Base-by-base conservation (phyloP, 164 flowering plant species). In the Liquidambar formosana region DNA sequence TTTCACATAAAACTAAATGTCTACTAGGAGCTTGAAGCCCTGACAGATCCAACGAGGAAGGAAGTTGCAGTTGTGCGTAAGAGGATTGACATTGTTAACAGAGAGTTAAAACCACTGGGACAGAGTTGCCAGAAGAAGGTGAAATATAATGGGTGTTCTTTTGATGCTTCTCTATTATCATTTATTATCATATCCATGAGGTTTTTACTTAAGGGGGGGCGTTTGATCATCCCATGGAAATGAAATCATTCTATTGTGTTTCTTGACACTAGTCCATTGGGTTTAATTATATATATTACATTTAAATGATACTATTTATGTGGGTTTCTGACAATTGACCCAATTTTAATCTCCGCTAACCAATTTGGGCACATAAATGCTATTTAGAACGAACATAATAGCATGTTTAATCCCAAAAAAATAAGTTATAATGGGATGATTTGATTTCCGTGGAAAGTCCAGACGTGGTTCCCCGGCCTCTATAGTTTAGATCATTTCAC, bases 1-100 rank as follows among this genome's bases (percentile, higher is more conserved):
- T 45, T 54, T 33, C 1, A 10, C 54, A 45, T 16, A 25, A 64
- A 72, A 21, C 26, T 22, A 38, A 16, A 49, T 57, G 58, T 58
- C 5, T 68, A 26, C n/a, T 46, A 88, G 92, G 92, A 88, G 73
- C 83, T 88, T 65, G 88, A 85, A 67, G 78, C 74, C 27, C 68
- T 88, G 19, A 46, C 76, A 38, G 92, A 88, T 83, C 92, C 92
- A 26, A 81, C 76, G 85, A 84, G 82, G 73, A 88, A 82, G 68
- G 92, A 88, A 52, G 84, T 85, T 45, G 71, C 76, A 5, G 2
- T 63, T 0, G 57, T 85, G 0, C 76, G 89, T 6, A 88, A 85
- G 80, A 88, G 63, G 80, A 81, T 88, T 33, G 92, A 88, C 57
- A 28, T 63, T 0, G 67, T 84, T 61, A 83, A 78, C 64, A 56